These are phyloP conservation scores for Daldinia decipiens DNA, from an alignment of 495 filamentous ascomycete genomes.

Conservation along the genomic window DNA sequence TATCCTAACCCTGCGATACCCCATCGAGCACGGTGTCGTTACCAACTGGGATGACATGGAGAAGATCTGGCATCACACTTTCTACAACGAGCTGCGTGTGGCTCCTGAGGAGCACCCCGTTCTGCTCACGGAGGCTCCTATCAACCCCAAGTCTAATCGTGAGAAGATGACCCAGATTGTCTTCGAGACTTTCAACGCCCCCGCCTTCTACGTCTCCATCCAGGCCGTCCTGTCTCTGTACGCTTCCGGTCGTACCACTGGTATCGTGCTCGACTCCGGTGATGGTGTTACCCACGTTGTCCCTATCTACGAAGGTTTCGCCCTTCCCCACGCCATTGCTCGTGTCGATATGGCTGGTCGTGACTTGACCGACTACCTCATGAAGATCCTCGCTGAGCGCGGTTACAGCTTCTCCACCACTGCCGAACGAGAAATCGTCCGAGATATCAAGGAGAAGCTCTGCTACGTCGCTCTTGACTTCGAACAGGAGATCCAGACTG, in stretches of 20 bases:
- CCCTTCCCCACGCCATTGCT: constrained; percentile 98
- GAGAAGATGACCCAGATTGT: constrained; percentile 99
- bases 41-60: constrained; percentile 99
- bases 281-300: constrained; percentile 99
- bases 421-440: constrained; percentile 99
- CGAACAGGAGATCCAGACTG: constrained; percentile 99
- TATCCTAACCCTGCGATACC: constrained; percentile 99
- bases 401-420: constrained; percentile 99
- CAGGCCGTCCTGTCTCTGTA: constrained; percentile 99
- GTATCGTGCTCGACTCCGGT: constrained; percentile 99
- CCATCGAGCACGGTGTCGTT: constrained; percentile 99
- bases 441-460: constrained; percentile 99
- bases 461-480: constrained; percentile 99
- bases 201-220: constrained; percentile 99
- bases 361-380: constrained; percentile 99
- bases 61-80: constrained; percentile 99
- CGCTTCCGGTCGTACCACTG: constrained; percentile 99
- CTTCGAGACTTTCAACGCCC: constrained; percentile 99
- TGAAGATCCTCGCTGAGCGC: constrained; percentile 99
- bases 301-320: constrained; percentile 99
- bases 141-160: constrained; percentile 99
- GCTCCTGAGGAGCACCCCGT: constrained; percentile 99
- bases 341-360: constrained; percentile 99
- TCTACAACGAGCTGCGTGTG: constrained; percentile 99
- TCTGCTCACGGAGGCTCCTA: constrained; percentile 97